Base-by-base conservation (phyloP, 2,329 filamentous ascomycete species). In the Penicillium sp. region DNA sequence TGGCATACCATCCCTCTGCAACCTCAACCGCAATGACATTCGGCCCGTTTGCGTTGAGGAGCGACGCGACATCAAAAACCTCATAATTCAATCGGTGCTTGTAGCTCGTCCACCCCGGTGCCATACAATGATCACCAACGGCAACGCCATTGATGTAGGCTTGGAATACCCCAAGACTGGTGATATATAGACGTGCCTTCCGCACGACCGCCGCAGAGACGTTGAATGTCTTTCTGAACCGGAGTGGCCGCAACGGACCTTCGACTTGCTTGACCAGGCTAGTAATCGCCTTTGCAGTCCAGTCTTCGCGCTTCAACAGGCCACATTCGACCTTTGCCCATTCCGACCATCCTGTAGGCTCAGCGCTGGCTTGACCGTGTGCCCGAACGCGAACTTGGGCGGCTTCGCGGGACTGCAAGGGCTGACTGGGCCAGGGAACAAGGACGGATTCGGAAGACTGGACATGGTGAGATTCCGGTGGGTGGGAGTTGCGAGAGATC, bases 1-100 rank as follows among this genome's bases (percentile, higher is more conserved):
- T 71, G 2, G 68, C 66, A 62, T 75, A 84, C 83, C 83, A 85
- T 1, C 83, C 82, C 62, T 83, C 81, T 2, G 74, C 81, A 22
- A 83, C 73, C 14, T 76, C 73, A 3, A 77, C 73, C 0, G 73
- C 78, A 37, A 83, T 69, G 0, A 69, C 71, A 63, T 84, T 84
- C 4, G 66, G 0, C 64, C 45, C 5, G 5, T 15, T 3, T 55
- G 58, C 1, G 85, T 57, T 38, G 20, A 52, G 49, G 0, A 82
- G 71, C 0, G 72, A 60, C 0, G 77, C 79, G 1, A 86, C 79
- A 60, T 86, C 82, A 56, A 82, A 83, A 0, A 79, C 82, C 57
- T 86, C 78, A 60, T 86, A 87, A 1, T 41, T 43, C 22, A 55
- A 17, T 22, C 52, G 52, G 25, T 43, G 38, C 17, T 47, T 41